These are phyloP conservation scores for Berberis thunbergii DNA, from an alignment of 164 flowering plant species.

Conservation along the genomic window DNA sequence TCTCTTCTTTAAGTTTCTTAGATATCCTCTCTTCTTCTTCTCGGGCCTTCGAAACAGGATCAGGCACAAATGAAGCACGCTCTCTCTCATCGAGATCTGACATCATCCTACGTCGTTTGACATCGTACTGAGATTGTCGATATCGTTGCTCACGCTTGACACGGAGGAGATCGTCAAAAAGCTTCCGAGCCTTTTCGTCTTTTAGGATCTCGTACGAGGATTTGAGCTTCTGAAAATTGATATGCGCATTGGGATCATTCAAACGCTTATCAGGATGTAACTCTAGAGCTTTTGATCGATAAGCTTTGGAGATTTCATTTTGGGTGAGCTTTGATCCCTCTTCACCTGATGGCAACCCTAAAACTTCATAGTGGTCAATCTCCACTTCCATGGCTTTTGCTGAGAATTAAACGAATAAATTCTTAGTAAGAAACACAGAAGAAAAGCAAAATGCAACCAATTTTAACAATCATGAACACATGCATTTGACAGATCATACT, in stretches of 20 bases:
- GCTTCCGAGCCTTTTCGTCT: slow-evolving; percentile 58
- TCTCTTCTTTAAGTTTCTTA: slow-evolving; percentile 54
- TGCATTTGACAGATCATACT: too few species aligned
- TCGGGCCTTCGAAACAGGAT: slow-evolving; percentile 24
- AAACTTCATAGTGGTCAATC: slow-evolving; percentile 50
- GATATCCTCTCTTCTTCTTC: slow-evolving; percentile 57
- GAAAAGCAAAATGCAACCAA: too few species aligned
- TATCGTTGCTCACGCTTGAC: slow-evolving; percentile 36
- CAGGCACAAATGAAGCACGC: slow-evolving; percentile 44
- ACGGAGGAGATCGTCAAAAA: slow-evolving; percentile 60
- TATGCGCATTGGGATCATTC: slow-evolving; percentile 64
- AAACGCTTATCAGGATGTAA: slow-evolving; percentile 79
- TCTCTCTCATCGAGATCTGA: slow-evolving; percentile 71
- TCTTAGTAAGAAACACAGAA: too few species aligned
- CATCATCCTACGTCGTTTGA: slow-evolving; percentile 63
- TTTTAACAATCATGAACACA: too few species aligned
- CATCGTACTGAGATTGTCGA: slow-evolving; percentile 34
- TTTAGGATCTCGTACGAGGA: slow-evolving; percentile 63
- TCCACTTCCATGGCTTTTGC: not conserved
- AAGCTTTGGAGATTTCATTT: slow-evolving; percentile 67
- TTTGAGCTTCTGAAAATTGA: slow-evolving; percentile 52
- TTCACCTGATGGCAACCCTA: slow-evolving; percentile 81
- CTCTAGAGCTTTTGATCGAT: slow-evolving; percentile 49
- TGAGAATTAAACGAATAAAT: too few species aligned
- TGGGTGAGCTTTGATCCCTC: slow-evolving; percentile 64